phyloP scores from a whole-genome alignment of 2,329 filamentous ascomycete species.

The Niveomyces coronatus region DNA sequence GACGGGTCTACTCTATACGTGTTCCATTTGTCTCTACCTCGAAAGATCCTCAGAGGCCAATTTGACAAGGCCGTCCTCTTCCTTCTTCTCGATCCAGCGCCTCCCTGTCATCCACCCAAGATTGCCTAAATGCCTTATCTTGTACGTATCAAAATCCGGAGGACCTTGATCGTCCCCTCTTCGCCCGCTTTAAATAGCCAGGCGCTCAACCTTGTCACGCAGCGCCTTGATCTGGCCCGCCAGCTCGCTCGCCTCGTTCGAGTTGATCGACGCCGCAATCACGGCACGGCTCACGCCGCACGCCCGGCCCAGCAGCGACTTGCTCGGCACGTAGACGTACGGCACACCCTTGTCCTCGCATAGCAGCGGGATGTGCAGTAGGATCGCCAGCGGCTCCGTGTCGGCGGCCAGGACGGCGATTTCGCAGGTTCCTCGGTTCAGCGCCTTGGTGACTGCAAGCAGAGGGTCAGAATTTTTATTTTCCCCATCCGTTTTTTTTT shows the following conservation, averaged over 20 bases:
- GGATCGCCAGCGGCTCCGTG: constrained; percentile 73
- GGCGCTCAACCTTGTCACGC: constrained; percentile 91
- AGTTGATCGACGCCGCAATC: constrained; percentile 80
- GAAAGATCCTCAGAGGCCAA: no score
- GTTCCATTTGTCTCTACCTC: no score
- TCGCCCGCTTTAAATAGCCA: constrained; percentile 68
- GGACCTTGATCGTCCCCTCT: neutral
- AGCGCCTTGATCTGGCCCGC: constrained; percentile 77
- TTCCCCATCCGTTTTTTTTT: neutral
- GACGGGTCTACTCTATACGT: no score
- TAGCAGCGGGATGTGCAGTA: constrained; percentile 81
- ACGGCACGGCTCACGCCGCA: constrained; percentile 84
- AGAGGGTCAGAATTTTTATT: neutral
- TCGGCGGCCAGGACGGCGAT: constrained; percentile 84
- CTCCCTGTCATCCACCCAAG: no score
- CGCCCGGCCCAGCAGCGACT: constrained; percentile 79
- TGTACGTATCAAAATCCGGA: no score
- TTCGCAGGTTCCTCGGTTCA: constrained; percentile 86
- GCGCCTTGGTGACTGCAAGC: constrained; percentile 57
- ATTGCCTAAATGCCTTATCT: no score
- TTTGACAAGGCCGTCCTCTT: no score
- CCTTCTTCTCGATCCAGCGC: no score
- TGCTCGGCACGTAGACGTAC: constrained; percentile 62
- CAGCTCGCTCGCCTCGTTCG: constrained; percentile 83
- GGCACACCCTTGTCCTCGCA: constrained; percentile 65